Evolutionary conservation across 73 alveolate genomes (phyloP).

Genomic region (Tetrahymena thermophila): DNA sequence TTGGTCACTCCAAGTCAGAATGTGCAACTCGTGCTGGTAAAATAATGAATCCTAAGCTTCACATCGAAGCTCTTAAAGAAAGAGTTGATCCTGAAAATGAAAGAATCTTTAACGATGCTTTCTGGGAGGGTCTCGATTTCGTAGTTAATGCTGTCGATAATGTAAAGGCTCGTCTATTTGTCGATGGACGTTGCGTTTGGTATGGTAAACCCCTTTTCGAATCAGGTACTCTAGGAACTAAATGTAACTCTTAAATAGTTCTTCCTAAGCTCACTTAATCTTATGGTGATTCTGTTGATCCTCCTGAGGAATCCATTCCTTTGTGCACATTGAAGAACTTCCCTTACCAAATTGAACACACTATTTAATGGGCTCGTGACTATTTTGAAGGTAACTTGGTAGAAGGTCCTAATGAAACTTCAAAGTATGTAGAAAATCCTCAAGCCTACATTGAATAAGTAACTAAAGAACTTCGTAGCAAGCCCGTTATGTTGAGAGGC

Average conservation of each 20-base stretch:
- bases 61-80: conserved; percentile 63
- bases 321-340: conserved; percentile 97
- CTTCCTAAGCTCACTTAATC: conserved; percentile 86
- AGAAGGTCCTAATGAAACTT: conserved; percentile 88
- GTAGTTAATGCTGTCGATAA: conserved; percentile 98
- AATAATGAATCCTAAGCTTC: conserved; percentile 75
- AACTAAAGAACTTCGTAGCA: conserved; percentile 46
- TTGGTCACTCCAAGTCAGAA: conserved; percentile 88
- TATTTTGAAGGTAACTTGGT: conserved; percentile 88
- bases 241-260: conserved; percentile 84
- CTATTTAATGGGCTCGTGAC: conserved; percentile 99
- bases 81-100: conserved; percentile 95
- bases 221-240: conserved; percentile 95
- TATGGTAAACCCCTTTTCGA: conserved; percentile 94
- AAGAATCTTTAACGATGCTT: conserved; percentile 86
- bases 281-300: conserved; percentile 89
- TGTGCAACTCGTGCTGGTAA: conserved; percentile 75
- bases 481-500: conserved; percentile 62
- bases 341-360: conserved; percentile 98
- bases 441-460: conserved; percentile 48
- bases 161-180: conserved; percentile 94
- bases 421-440: conserved; percentile 72
- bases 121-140: conserved; percentile 93
- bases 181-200: conserved; percentile 95
- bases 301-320: conserved; percentile 98